Conservation (phyloP, 345 rosid species). For the Psidium guajava region DNA sequence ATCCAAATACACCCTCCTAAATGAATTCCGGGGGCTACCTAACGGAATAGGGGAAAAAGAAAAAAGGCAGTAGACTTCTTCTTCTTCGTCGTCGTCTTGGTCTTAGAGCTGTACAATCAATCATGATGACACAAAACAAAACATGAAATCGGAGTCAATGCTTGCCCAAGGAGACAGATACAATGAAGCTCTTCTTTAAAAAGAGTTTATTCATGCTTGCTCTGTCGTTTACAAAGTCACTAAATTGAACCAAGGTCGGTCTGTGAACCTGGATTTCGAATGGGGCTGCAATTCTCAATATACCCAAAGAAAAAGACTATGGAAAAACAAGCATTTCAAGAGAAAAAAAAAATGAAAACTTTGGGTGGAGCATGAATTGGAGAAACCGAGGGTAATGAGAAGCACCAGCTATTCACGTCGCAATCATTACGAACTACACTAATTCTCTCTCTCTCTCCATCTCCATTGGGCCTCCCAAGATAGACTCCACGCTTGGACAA, state of each 20-base stretch:
- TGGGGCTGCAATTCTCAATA: background rate
- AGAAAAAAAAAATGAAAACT: background rate
- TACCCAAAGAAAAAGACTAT: background rate
- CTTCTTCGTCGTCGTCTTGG: no score
- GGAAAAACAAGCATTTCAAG: background rate
- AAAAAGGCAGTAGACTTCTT: no score
- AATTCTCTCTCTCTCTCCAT: background rate
- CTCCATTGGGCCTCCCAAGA: background rate
- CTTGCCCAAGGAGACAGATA: no score
- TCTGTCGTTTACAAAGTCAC: background rate
- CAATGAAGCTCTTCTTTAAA: no score
- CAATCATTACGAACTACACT: constrained; percentile 2
- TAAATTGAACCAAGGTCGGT: background rate
- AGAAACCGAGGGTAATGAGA: background rate
- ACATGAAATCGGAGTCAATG: no score
- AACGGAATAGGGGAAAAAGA: no score
- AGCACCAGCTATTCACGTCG: constrained; percentile 2
- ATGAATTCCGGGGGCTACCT: background rate
- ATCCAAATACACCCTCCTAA: background rate
- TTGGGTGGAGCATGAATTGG: background rate
- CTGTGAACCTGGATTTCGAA: background rate
- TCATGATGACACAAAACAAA: no score
- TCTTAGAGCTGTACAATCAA: no score
- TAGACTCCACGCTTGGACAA: background rate
- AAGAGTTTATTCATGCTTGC: no score